Evolutionary conservation across 345 rosid genomes (phyloP).

Genomic region (Salix dunnii): DNA sequence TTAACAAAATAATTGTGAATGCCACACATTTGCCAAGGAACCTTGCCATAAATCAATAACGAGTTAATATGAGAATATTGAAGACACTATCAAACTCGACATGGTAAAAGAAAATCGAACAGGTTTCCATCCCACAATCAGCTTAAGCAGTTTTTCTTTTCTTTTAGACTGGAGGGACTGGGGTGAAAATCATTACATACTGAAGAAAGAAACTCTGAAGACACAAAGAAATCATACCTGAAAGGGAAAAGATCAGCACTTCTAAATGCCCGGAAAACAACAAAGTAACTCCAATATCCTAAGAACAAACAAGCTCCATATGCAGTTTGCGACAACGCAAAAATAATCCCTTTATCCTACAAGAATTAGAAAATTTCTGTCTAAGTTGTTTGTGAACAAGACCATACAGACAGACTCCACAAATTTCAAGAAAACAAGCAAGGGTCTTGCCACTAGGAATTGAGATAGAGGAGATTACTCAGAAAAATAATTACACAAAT

Average conservation of each 20-base stretch:
- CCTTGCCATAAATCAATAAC: neutral
- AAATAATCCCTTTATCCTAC: constrained; percentile 67
- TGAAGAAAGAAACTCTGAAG: neutral
- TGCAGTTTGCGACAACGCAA: constrained; percentile 76
- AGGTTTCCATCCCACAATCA: neutral
- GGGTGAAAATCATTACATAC: neutral
- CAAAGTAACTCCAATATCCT: constrained; percentile 91
- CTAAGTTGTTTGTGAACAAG: neutral
- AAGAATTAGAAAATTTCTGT: constrained; percentile 2
- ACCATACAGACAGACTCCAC: neutral
- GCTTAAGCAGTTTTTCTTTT: neutral
- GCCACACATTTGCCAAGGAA: constrained; percentile 1
- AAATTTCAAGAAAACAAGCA: neutral
- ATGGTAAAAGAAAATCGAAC: neutral
- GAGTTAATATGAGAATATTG: neutral
- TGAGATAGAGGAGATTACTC: neutral
- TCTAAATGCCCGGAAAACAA: constrained; percentile 42
- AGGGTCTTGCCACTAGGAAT: neutral
- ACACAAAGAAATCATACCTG: constrained; percentile 46
- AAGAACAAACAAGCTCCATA: constrained; percentile 69
- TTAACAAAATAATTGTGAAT: constrained; percentile 10
- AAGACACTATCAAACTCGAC: neutral
- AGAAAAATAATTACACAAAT: neutral
- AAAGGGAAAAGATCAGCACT: constrained; percentile 67
- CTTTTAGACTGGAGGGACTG: neutral